These are phyloP conservation scores for Zymoseptoria passerinii DNA, from an alignment of 2,329 filamentous ascomycete genomes.

Conservation along the genomic window DNA sequence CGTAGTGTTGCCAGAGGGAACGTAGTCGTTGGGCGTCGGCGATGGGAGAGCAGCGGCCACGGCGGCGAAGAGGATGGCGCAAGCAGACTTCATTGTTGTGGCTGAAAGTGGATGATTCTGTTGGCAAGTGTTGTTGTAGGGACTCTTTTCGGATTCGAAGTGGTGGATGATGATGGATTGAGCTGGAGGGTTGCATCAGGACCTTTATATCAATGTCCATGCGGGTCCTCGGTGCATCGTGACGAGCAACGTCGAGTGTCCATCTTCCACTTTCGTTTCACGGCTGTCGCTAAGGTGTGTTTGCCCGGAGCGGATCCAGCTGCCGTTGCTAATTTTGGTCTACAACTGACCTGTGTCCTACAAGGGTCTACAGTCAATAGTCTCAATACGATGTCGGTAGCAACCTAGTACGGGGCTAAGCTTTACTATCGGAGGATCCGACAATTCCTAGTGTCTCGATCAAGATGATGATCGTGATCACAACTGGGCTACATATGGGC, in stretches of 20 bases:
- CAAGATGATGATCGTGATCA: not conserved
- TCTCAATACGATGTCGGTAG: not conserved
- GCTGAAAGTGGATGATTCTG: not conserved
- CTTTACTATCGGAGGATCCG: not conserved
- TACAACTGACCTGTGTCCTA: not conserved
- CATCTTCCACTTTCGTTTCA: not conserved
- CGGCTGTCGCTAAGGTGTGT: not conserved
- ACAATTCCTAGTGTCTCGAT: not conserved
- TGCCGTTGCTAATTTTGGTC: not conserved
- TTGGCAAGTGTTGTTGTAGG: not conserved
- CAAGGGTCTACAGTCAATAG: not conserved
- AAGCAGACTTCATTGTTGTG: slow-evolving; percentile 22
- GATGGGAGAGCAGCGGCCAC: slow-evolving; percentile 14
- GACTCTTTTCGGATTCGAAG: not conserved
- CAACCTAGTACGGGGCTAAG: not conserved
- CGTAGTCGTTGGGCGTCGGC: slow-evolving; percentile 1
- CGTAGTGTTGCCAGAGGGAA: slow-evolving; percentile 2
- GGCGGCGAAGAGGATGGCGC: slow-evolving; percentile 14
- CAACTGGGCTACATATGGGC: no score
- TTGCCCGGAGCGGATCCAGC: not conserved
- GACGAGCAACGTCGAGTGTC: not conserved
- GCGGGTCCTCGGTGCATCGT: not conserved
- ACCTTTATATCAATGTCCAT: not conserved
- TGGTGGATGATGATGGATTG: not conserved
- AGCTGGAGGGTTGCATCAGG: not conserved